Percentiles rank a stretch among this genome's conserved stretches.
phyloP scores from a whole-genome alignment of 139 green algal species.

The Chlamydomonas applanata region DNA sequence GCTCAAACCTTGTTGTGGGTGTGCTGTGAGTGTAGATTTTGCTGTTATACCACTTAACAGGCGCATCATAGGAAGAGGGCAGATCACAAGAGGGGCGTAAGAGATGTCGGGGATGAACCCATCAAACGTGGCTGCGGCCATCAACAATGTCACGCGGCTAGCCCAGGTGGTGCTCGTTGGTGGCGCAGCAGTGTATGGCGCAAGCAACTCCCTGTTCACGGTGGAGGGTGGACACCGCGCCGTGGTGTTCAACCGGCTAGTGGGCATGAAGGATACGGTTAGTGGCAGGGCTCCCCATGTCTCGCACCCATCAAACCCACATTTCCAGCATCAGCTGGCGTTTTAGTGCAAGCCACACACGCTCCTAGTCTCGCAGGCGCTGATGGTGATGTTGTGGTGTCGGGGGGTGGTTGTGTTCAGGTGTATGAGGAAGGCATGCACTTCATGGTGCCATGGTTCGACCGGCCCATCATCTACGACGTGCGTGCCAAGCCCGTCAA shows the following conservation, averaged over 20 bases:
- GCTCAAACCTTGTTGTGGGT: too few species aligned
- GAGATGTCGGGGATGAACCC: slow-evolving; percentile 7
- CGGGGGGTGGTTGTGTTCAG: slow-evolving; percentile 40
- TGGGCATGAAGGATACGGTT: slow-evolving; percentile 91
- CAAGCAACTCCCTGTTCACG: slow-evolving; percentile 92
- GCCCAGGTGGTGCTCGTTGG: slow-evolving; percentile 28
- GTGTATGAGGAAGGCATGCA: slow-evolving; percentile 97
- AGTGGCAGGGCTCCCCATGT: neutral
- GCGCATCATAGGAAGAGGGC: too few species aligned
- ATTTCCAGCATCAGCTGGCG: too few species aligned
- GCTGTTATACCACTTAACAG: too few species aligned
- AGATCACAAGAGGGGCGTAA: too few species aligned
- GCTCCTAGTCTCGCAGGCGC: neutral
- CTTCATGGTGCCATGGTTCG: slow-evolving; percentile 97
- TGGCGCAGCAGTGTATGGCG: slow-evolving; percentile 60
- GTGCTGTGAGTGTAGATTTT: too few species aligned
- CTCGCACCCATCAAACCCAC: too few species aligned
- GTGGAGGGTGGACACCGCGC: slow-evolving; percentile 97
- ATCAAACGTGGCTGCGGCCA: slow-evolving; percentile 10
- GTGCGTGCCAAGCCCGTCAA: slow-evolving; percentile 91
- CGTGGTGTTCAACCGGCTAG: slow-evolving; percentile 97
- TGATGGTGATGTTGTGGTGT: neutral
- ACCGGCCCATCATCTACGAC: slow-evolving; percentile 96
- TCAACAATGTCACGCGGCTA: neutral
- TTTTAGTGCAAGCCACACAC: neutral